Evolutionary conservation across 2,329 filamentous ascomycete species (phyloP), one percentile per base, ranked within the genome.

Genomic region (Mollisia scopiformis): DNA sequence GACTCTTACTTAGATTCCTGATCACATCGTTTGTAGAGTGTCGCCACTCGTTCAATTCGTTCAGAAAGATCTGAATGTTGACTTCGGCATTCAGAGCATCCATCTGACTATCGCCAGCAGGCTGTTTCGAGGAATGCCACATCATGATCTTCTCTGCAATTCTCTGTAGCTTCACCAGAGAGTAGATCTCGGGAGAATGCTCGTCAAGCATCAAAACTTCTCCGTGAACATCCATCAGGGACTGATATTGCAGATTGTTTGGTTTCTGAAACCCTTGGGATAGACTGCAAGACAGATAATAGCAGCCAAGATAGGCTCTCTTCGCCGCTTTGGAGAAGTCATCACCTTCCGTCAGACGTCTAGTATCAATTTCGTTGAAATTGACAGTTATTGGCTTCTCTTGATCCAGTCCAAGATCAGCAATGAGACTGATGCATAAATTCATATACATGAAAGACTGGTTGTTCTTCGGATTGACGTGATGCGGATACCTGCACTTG

Each of bases 331-430:
- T 61, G 2, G 67, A 67, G 49, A 69, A 72, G 10, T 19, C 11
- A 8, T 60, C 63, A 11, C 61, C 59, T 2, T 67, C 58, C 1
- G 66, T 49, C 6, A 72, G 64, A 19, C 67, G 67, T 4, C 60
- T 50, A 5, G 55, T 62, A n/a, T 58, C 55, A 31, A 68, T 62
- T 16, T 58, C 59, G 49, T 33, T 67, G 57, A 65, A 69, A 43
- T 41, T 64, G 49, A 49, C 62, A 30, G n/a, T 37, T 33, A 63
- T 69, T 1, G 65, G 71, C 30, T 41, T 55, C 57, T 67, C 64
- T 58, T 61, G 57, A 46, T 73, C 67, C 25, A 73, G 66, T 13
- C 70, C 71, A 13, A 76, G 64, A 35, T 76, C 75, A 1, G 65
- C 62, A 2, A 69, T 67, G 43, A 76, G 62, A 39, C 70, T 73